phyloP scores from a whole-genome alignment of 345 rosid species.

The Geranium rotundifolium region DNA sequence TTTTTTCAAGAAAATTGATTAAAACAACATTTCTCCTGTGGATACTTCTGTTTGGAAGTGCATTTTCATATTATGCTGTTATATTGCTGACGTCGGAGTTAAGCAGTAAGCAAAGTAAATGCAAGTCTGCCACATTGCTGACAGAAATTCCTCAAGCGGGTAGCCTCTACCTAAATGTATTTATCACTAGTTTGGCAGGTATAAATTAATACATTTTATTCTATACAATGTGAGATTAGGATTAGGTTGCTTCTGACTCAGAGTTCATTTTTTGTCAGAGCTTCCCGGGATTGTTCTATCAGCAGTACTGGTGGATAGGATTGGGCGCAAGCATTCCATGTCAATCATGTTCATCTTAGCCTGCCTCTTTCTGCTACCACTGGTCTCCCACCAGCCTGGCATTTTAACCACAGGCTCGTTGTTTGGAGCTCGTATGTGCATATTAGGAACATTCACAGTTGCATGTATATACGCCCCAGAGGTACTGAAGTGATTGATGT shows the following conservation, averaged over 20 bases:
- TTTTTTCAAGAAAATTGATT: constrained; percentile 56
- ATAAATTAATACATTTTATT: not conserved
- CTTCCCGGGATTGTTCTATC: constrained; percentile 76
- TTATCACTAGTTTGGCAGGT: constrained; percentile 88
- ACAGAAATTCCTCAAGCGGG: constrained; percentile 19
- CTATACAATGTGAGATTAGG: no score
- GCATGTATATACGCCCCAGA: constrained; percentile 82
- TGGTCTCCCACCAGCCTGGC: constrained; percentile 49
- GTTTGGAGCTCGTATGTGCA: constrained; percentile 79
- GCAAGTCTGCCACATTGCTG: constrained; percentile 18
- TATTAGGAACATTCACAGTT: constrained; percentile 60
- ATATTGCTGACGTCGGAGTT: constrained; percentile 89
- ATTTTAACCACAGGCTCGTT: constrained; percentile 56
- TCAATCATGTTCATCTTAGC: constrained; percentile 60
- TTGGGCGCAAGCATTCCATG: constrained; percentile 82
- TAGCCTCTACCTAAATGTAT: constrained; percentile 56
- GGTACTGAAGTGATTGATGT: constrained; percentile 24
- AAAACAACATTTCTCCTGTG: constrained; percentile 72
- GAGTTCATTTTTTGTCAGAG: constrained; percentile 28
- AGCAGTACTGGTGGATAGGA: constrained; percentile 60
- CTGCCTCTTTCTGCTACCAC: constrained; percentile 60
- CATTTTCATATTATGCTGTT: constrained; percentile 80
- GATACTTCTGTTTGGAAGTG: constrained; percentile 76
- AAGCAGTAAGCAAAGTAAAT: constrained; percentile 35
- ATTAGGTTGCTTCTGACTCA: not conserved